A percentile compares a stretch with the other conserved stretches of the same genome.
These are phyloP conservation scores for Quercus robur DNA, from an alignment of 306 rosid species.

Conservation along the genomic window DNA sequence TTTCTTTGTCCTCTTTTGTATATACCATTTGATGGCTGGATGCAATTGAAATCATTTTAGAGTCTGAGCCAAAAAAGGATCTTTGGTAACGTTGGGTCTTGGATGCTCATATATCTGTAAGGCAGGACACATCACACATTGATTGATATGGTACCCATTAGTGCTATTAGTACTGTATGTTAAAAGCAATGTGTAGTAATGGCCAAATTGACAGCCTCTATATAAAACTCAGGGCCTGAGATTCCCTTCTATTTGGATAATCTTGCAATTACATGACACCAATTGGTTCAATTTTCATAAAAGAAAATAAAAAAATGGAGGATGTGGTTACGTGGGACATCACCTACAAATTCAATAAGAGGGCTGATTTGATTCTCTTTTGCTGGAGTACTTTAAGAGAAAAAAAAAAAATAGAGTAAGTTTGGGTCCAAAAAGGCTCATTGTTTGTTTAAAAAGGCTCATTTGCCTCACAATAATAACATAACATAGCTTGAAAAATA, in stretches of 20 bases:
- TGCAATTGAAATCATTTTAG: no score
- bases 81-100: neutral
- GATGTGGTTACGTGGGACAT: conserved; percentile 16
- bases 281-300: conserved; percentile 22
- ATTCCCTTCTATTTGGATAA: conserved; percentile 47
- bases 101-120: conserved; percentile 3
- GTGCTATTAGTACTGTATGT: conserved; percentile 28
- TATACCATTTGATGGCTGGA: no score
- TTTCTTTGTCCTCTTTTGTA: neutral
- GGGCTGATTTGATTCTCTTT: conserved; percentile 30
- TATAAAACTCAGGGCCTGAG: conserved; percentile 37
- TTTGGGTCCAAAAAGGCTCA: conserved; percentile 66
- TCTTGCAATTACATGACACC: conserved; percentile 13
- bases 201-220: conserved; percentile 32
- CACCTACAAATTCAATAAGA: conserved; percentile 29
- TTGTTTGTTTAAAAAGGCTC: no score
- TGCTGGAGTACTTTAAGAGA: conserved; percentile 28
- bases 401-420: conserved; percentile 29
- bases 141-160: conserved; percentile 15
- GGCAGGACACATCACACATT: conserved; percentile 19
- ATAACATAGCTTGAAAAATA: no score
- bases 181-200: conserved; percentile 39
- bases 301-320: conserved; percentile 11
- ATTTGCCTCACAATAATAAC: no score
- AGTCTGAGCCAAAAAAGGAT: no score